A percentile compares a stretch with the other conserved stretches of the same genome.
Evolutionary conservation across 129 eudicot species (phyloP).

Genomic region (Scalesia atractyloides): DNA sequence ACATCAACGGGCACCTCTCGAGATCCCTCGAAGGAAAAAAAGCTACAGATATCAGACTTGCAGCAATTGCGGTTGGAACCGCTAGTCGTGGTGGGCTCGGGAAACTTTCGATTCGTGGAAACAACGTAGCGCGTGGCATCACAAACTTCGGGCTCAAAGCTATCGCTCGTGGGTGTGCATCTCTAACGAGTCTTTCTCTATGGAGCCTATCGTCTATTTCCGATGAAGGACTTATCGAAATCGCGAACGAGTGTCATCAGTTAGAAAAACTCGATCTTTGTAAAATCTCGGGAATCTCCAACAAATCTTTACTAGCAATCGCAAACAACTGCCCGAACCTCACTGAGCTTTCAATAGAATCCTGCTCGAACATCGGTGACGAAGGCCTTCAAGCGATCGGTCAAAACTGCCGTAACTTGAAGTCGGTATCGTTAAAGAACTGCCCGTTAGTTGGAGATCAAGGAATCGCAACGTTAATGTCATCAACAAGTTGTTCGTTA

Average conservation of each 20-base stretch:
- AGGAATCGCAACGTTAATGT: constrained; percentile 65
- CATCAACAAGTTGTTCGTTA: constrained; percentile 53
- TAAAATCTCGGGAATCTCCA: constrained; percentile 61
- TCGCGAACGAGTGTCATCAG: constrained; percentile 59
- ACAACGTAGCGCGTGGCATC: constrained; percentile 49
- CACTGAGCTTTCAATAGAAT: constrained; percentile 48
- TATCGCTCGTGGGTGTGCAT: constrained; percentile 73
- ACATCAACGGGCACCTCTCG: constrained; percentile 51
- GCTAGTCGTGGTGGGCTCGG: constrained; percentile 74
- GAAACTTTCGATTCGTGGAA: constrained; percentile 72
- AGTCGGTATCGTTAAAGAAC: constrained; percentile 55
- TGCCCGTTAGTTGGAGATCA: constrained; percentile 76
- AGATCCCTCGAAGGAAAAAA: constrained; percentile 73
- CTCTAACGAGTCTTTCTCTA: constrained; percentile 60
- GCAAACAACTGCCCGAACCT: constrained; percentile 69
- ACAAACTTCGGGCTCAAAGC: constrained; percentile 73
- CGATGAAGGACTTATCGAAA: constrained; percentile 71
- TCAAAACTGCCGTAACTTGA: constrained; percentile 57
- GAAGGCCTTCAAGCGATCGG: constrained; percentile 68
- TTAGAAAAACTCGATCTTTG: constrained; percentile 72
- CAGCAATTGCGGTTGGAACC: constrained; percentile 82
- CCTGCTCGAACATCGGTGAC: constrained; percentile 62
- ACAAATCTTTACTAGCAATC: constrained; percentile 59
- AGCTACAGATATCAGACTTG: constrained; percentile 83
- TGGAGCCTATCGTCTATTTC: constrained; percentile 64